Evolutionary conservation across 78 protist genomes (phyloP).

Genomic region (Speleostelium caveatum): DNA sequence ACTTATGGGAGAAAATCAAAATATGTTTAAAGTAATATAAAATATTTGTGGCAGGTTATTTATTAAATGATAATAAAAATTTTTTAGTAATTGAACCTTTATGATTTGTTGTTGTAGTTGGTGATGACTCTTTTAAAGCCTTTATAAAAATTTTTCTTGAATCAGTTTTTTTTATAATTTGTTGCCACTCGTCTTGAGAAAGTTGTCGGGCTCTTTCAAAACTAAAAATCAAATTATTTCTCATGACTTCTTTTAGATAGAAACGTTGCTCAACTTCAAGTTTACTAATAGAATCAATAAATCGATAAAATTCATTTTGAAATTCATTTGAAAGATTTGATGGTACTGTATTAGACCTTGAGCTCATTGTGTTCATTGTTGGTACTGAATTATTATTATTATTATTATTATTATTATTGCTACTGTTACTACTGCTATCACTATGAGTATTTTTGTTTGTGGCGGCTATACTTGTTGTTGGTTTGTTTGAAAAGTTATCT

Average conservation of each 20-base stretch:
- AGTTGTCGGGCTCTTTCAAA: constrained; percentile 1
- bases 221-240: not conserved
- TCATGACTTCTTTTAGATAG: constrained; percentile 13
- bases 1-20: too few relatives aligned
- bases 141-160: constrained; percentile 18
- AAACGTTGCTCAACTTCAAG: not conserved
- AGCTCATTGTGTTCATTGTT: too few relatives aligned
- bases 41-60: too few relatives aligned
- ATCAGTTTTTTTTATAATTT: constrained; percentile 6
- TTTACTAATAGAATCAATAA: constrained; percentile 12
- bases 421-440: not conserved
- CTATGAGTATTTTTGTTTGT: not conserved
- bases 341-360: not conserved
- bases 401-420: not conserved
- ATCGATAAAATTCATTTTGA: constrained; percentile 1
- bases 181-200: not conserved
- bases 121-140: constrained; percentile 4
- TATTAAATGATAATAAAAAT: too few relatives aligned
- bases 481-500: not conserved
- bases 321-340: not conserved
- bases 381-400: not conserved
- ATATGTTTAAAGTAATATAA: too few relatives aligned
- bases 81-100: too few relatives aligned
- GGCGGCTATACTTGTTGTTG: not conserved
- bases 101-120: not conserved